Percentiles rank a stretch among this genome's conserved stretches.
These are phyloP conservation scores for Acer saccharum DNA, from an alignment of 345 rosid genomes.

Conservation along the genomic window DNA sequence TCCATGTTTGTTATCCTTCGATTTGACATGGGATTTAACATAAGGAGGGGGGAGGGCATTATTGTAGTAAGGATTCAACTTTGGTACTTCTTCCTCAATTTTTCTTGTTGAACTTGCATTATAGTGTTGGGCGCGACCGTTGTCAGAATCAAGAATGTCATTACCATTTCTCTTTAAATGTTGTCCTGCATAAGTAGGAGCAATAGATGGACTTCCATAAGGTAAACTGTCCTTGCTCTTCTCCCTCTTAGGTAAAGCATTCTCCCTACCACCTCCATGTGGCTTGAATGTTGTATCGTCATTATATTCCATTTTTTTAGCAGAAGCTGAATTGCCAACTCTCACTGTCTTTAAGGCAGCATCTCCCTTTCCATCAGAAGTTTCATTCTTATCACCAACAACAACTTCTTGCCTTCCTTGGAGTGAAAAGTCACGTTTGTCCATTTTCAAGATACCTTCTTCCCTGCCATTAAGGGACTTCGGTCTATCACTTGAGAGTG, in stretches of 20 bases:
- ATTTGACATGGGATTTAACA: constrained; percentile 50
- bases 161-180: constrained; percentile 32
- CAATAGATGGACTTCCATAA: constrained; percentile 27
- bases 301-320: constrained; percentile 34
- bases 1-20: constrained; percentile 38
- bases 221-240: constrained; percentile 22
- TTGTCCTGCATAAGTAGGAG: constrained; percentile 27
- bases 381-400: constrained; percentile 35
- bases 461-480: constrained; percentile 29
- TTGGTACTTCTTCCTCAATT: constrained; percentile 37
- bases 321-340: constrained; percentile 46
- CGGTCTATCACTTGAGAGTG: constrained; percentile 33
- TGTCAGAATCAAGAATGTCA: constrained; percentile 28
- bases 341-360: constrained; percentile 41
- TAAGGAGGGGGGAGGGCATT: constrained; percentile 76
- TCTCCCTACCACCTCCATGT: constrained; percentile 40
- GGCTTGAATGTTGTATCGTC: constrained; percentile 34
- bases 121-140: constrained; percentile 30
- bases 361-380: constrained; percentile 42
- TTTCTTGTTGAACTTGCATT: constrained; percentile 31
- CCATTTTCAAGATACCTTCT: constrained; percentile 30
- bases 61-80: constrained; percentile 39
- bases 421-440: constrained; percentile 28
- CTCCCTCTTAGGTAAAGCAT: constrained; percentile 37
- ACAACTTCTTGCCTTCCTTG: constrained; percentile 41